A percentile compares a stretch with the other conserved stretches of the same genome.
Evolutionary conservation across 768 basidiomycete species (phyloP).

Genomic region (Tremella yokohamensis): DNA sequence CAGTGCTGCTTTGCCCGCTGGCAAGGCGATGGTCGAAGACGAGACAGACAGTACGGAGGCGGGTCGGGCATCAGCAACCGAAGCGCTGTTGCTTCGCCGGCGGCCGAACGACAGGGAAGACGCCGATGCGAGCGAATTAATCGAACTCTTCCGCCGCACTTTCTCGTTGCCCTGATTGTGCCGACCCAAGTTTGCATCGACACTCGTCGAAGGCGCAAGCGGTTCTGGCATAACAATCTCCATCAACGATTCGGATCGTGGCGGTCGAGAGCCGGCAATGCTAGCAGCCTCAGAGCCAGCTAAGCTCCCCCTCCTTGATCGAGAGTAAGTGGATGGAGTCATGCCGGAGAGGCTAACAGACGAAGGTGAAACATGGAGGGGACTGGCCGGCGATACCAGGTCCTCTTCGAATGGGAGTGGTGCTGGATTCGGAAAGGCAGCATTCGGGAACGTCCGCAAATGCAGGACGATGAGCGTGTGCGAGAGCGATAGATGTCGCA

Average conservation of each 20-base stretch:
- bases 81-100: constrained; percentile 26
- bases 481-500: constrained; percentile 47
- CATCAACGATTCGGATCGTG: constrained; percentile 39
- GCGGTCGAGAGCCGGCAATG: constrained; percentile 20
- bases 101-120: constrained; percentile 29
- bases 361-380: constrained; percentile 16
- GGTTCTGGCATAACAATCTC: constrained; percentile 51
- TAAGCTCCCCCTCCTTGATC: constrained; percentile 26
- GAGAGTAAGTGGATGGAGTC: constrained; percentile 7
- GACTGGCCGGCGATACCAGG: neutral
- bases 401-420: constrained; percentile 47
- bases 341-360: constrained; percentile 16
- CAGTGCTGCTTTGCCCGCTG: constrained; percentile 26
- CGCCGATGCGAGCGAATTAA: constrained; percentile 32
- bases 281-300: constrained; percentile 31
- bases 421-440: constrained; percentile 33
- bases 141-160: constrained; percentile 29
- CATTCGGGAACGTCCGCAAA: constrained; percentile 39
- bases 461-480: constrained; percentile 47
- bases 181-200: constrained; percentile 11
- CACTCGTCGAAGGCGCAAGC: constrained; percentile 13
- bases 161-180: constrained; percentile 4
- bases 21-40: constrained; percentile 14
- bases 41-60: neutral
- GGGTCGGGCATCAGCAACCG: neutral